Evolutionary conservation across 2,329 filamentous ascomycete species (phyloP).

Genomic region (Ciborinia camelliae): DNA sequence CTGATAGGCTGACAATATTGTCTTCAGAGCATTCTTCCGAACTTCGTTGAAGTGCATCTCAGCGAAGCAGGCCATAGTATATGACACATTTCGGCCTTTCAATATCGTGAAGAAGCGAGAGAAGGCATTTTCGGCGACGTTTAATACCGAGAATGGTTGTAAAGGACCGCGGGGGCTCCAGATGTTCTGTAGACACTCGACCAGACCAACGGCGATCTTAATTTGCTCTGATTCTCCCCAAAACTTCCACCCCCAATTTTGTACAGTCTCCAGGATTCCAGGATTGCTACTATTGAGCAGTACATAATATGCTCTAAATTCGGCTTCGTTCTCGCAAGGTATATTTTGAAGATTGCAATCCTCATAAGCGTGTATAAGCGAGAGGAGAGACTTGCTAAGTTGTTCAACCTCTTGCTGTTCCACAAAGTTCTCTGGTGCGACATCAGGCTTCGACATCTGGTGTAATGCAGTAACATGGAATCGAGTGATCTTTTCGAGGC

Average conservation of each 20-base stretch:
- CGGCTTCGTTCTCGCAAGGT: constrained; percentile 58
- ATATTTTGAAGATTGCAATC: constrained; percentile 59
- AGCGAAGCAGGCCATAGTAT: constrained; percentile 67
- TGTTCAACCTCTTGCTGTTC: constrained; percentile 67
- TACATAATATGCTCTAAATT: constrained; percentile 64
- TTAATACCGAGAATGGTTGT: constrained; percentile 40
- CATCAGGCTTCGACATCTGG: constrained; percentile 55
- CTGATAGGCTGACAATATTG: constrained; percentile 53
- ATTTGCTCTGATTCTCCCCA: constrained; percentile 57
- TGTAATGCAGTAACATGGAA: constrained; percentile 66
- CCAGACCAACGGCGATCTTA: constrained; percentile 58
- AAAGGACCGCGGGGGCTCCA: constrained; percentile 56
- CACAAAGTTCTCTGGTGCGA: constrained; percentile 58
- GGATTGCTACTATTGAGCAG: constrained; percentile 59
- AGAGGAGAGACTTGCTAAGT: constrained; percentile 61
- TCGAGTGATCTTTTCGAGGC: constrained; percentile 62
- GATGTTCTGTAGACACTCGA: constrained; percentile 58
- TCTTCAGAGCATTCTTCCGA: constrained; percentile 55
- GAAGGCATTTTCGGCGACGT: constrained; percentile 48
- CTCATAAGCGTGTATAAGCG: constrained; percentile 63
- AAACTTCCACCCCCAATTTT: constrained; percentile 53
- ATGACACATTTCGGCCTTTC: constrained; percentile 54
- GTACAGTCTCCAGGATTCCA: constrained; percentile 52
- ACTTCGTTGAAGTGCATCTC: constrained; percentile 64
- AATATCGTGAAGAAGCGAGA: constrained; percentile 59